phyloP scores from a whole-genome alignment of 1,284 basidiomycete genomes.

The Exobasidium rhododendri region DNA sequence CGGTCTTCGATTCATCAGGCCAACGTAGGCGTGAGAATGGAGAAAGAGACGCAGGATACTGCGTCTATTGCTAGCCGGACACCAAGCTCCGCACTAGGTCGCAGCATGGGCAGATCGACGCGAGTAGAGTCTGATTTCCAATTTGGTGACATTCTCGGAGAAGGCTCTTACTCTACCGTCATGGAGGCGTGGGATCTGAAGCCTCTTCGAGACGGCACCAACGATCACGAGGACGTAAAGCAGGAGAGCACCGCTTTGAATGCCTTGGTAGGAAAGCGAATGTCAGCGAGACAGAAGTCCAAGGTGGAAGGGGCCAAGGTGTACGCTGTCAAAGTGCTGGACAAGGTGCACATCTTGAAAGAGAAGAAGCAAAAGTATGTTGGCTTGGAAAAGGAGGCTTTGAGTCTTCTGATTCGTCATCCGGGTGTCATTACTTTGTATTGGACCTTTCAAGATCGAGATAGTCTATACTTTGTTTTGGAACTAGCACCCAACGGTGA shows the following conservation, averaged over 20 bases:
- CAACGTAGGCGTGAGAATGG: not conserved
- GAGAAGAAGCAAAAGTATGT: conserved; percentile 55
- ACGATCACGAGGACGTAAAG: not conserved
- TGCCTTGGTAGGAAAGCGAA: conserved; percentile 29
- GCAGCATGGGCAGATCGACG: not conserved
- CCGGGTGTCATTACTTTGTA: conserved; percentile 51
- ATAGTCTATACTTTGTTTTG: conserved; percentile 51
- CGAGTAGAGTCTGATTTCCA: conserved; percentile 35
- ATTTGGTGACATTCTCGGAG: conserved; percentile 52
- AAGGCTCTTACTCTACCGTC: conserved; percentile 53
- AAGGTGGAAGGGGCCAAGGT: conserved; percentile 28
- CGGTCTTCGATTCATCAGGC: not conserved
- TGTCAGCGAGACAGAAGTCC: conserved; percentile 19
- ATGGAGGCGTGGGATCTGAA: conserved; percentile 51
- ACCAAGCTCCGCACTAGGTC: not conserved
- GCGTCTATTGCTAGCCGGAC: not conserved
- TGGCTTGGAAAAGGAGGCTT: conserved; percentile 50
- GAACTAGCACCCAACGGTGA: conserved; percentile 52
- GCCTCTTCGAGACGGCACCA: conserved; percentile 4
- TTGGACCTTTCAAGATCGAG: conserved; percentile 53
- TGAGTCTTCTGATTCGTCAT: conserved; percentile 45
- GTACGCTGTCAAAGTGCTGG: conserved; percentile 52
- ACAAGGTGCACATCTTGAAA: conserved; percentile 54
- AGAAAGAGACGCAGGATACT: not conserved
- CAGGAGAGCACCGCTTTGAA: conserved; percentile 27